Evolutionary conservation across 73 alveolate genomes (phyloP), one percentile per base, ranked within the genome.

Genomic region (Stentor roeselii): DNA sequence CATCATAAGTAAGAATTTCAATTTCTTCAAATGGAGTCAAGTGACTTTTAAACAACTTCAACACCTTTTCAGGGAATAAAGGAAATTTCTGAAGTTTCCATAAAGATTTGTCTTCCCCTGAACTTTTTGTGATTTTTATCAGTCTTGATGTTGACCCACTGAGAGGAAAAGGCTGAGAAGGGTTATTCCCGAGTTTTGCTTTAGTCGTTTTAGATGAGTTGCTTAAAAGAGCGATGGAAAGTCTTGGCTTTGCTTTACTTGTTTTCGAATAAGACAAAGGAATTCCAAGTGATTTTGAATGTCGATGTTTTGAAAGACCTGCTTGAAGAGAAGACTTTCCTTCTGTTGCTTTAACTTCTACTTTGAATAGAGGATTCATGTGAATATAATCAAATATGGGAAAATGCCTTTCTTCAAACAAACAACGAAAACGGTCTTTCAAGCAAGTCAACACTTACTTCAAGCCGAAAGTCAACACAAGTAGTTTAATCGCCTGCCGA

Each of bases 91-190:
- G 6, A 11, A 21, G 21, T 50, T 50, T 50, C 67, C 67, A 50
- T 50, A 50, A 11, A 50, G 21, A 11, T 50, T 50, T 50, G 21
- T 50, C 67, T 75, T 84, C 61, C 86, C 80, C 76, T 84, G 82
- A 42, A 92, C 89, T 3, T 91, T 89, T 1, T 87, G 76, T 59
- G 77, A 39, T 14, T 86, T 82, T 21, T 89, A 87, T 11, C 76
- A 61, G 32, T 89, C 96, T n/a, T 58, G 74, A 32, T 89, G 93
- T 76, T 82, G 77, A 2, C 88, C 75, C 36, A 84, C 82, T 75
- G 92, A 85, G 15, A 97, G 87, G 27, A 96, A 87, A 50, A 11
- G 6, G 67, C 6, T 50, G 67, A 21, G 30, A 11, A 11, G 21
- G 6, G 21, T 6, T 50, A 50, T 50, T 6, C 6, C 21, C 21